Evolutionary conservation across 2,329 filamentous ascomycete genomes (phyloP).

Genomic region (Emmonsia crescens): DNA sequence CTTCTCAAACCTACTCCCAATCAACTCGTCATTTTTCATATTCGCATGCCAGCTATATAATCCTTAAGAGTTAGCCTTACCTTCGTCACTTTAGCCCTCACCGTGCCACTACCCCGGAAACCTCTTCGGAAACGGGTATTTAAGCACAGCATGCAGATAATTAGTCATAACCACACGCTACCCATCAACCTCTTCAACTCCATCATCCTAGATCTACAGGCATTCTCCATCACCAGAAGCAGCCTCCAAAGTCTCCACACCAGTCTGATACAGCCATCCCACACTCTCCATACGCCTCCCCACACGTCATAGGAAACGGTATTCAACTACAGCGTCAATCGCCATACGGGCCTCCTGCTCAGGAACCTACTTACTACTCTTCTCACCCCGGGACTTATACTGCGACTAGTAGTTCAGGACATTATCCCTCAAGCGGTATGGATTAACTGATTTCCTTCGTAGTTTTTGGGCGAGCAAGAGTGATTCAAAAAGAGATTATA

Average conservation of each 20-base stretch:
- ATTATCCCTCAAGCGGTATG: slow-evolving; percentile 80
- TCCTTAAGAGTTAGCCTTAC: too few relatives aligned
- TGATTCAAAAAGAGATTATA: neutral
- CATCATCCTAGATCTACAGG: slow-evolving; percentile 21
- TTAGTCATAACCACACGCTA: too few relatives aligned
- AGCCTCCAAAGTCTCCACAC: slow-evolving; percentile 49
- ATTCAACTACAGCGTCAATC: slow-evolving; percentile 42
- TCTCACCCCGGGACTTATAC: slow-evolving; percentile 74
- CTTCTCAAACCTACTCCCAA: too few relatives aligned
- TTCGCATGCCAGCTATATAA: too few relatives aligned
- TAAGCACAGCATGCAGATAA: too few relatives aligned
- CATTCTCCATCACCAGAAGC: slow-evolving; percentile 22
- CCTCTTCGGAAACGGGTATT: too few relatives aligned
- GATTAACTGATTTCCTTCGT: slow-evolving; percentile 38
- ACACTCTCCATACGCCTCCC: slow-evolving; percentile 21
- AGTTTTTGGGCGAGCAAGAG: neutral
- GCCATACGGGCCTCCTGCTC: slow-evolving; percentile 57
- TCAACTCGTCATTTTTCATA: too few relatives aligned
- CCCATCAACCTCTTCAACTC: slow-evolving; percentile 20
- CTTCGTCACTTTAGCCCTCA: too few relatives aligned
- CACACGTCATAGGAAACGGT: slow-evolving; percentile 27
- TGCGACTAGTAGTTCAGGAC: slow-evolving; percentile 66
- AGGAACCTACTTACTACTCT: slow-evolving; percentile 64
- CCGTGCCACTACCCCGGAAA: too few relatives aligned
- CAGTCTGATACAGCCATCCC: slow-evolving; percentile 39